A percentile compares a stretch with the other conserved stretches of the same genome.
Evolutionary conservation across 129 eudicot genomes (phyloP).

Genomic region (sunflower (Helianthus annuus)): HanXRQr2.0-SUNRISE NC_035435.2:6477212-6477711

Average conservation of each 20-base stretch:
- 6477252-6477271: too few relatives aligned
- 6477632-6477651: constrained; percentile 27
- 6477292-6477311: background rate
- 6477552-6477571: too few relatives aligned
- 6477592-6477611: too few relatives aligned
- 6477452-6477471: constrained; percentile 17
- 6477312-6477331: background rate
- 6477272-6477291: too few relatives aligned
- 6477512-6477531: too few relatives aligned
- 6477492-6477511: background rate
- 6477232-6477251: too few relatives aligned
- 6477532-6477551: too few relatives aligned
- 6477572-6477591: too few relatives aligned
- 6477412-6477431: constrained; percentile 25
- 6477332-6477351: background rate
- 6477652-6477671: background rate
- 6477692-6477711: too few relatives aligned
- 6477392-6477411: constrained; percentile 24
- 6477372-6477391: constrained; percentile 22
- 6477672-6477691: constrained; percentile 4
- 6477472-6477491: constrained; percentile 33
- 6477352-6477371: background rate
- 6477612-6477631: too few relatives aligned
- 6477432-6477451: background rate
- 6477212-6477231: too few relatives aligned